These are phyloP conservation scores for Cymbopogon flexuosus DNA, from an alignment of 202 grass and related monocot species.

Conservation along the genomic window DNA sequence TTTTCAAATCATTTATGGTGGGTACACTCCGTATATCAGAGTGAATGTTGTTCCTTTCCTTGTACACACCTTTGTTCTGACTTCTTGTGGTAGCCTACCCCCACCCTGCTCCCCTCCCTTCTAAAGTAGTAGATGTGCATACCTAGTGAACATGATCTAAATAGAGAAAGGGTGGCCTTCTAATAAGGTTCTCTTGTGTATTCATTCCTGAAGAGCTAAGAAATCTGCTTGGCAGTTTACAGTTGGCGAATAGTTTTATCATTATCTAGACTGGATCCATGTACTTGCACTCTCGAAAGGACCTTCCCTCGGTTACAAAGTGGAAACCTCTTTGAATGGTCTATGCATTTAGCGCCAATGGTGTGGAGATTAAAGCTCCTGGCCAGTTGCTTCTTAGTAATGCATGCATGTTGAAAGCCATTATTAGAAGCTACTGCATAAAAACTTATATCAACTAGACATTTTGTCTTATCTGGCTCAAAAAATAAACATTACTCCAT, in stretches of 20 bases:
- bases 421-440: neutral
- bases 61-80: slow-evolving; percentile 5
- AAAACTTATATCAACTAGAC: neutral
- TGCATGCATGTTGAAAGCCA: neutral
- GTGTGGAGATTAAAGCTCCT: neutral
- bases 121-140: neutral
- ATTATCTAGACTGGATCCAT: slow-evolving; percentile 5
- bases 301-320: neutral
- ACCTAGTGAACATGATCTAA: neutral
- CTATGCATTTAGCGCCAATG: neutral
- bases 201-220: slow-evolving; percentile 6
- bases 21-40: neutral
- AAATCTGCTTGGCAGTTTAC: neutral
- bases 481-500: neutral
- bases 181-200: slow-evolving; percentile 11
- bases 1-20: neutral
- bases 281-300: neutral
- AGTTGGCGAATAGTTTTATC: neutral
- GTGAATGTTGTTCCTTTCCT: slow-evolving; percentile 19
- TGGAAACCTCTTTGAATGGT: neutral
- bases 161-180: neutral
- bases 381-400: neutral
- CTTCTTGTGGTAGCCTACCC: neutral
- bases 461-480: neutral
- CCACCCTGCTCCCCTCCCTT: no score